Percentiles rank a stretch among this genome's conserved stretches.
phyloP scores from a whole-genome alignment of 2,329 filamentous ascomycete species.

The Penicillium capsulatum region DNA sequence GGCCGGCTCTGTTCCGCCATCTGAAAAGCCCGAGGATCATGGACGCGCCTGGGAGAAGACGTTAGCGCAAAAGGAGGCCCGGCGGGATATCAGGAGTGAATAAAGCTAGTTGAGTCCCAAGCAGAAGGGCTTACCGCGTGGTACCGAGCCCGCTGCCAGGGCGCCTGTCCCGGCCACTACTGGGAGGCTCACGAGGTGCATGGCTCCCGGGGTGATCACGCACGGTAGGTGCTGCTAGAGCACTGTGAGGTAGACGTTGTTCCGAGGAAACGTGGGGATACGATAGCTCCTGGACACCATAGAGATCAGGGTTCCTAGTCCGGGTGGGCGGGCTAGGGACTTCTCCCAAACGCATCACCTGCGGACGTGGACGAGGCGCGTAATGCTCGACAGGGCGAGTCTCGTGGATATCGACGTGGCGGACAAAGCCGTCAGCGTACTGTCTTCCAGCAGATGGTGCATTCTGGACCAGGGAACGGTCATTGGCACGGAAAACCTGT shows the following conservation, averaged over 20 bases:
- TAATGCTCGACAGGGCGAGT: conserved; percentile 18
- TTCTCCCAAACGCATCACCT: conserved; percentile 15
- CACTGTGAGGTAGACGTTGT: conserved; percentile 11
- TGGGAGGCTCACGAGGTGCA: conserved; percentile 8
- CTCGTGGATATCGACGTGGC: conserved; percentile 30
- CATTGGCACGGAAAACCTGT: conserved; percentile 17
- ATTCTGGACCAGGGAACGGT: conserved; percentile 16
- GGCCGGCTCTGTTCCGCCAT: conserved; percentile 22
- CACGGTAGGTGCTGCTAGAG: conserved; percentile 8
- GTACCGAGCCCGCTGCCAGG: conserved; percentile 14
- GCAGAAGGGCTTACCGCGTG: conserved; percentile 18
- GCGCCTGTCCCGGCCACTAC: conserved; percentile 15
- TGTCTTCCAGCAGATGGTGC: conserved; percentile 22
- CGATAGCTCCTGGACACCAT: conserved; percentile 15
- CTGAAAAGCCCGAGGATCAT: conserved; percentile 17
- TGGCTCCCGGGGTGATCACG: conserved; percentile 16
- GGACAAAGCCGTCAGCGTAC: conserved; percentile 39
- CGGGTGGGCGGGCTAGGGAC: conserved; percentile 11
- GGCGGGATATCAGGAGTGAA: conserved; percentile 5
- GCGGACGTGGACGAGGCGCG: conserved; percentile 15
- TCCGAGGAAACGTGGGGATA: conserved; percentile 11
- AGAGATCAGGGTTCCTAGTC: conserved; percentile 10
- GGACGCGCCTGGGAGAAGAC: conserved; percentile 10
- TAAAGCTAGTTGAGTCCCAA: conserved; percentile 4
- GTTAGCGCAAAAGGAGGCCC: not conserved